A percentile compares a stretch with the other conserved stretches of the same genome.
Conservation (phyloP, 495 filamentous ascomycete genomes). For the Talaromyces ruber region DNA sequence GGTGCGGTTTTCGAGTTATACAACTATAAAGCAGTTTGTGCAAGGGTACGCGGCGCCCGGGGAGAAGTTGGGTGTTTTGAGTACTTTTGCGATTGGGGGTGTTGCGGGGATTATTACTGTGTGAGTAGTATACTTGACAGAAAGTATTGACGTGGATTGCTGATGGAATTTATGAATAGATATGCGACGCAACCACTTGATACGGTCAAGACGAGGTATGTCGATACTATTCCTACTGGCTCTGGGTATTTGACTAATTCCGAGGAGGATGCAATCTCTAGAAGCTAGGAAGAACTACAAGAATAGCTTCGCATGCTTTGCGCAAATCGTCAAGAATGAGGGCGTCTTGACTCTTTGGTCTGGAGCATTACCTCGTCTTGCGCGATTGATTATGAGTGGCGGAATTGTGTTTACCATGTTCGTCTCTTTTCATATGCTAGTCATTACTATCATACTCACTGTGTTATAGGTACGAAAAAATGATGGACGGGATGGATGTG, state of each 20-base stretch:
- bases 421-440: conserved; percentile 13
- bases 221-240: background rate
- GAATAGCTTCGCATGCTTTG: conserved; percentile 82
- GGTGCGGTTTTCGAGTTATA: conserved; percentile 83
- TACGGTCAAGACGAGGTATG: conserved; percentile 81
- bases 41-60: conserved; percentile 88
- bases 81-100: conserved; percentile 86
- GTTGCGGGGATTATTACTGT: conserved; percentile 90
- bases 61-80: conserved; percentile 84
- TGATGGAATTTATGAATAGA: conserved; percentile 18
- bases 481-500: conserved; percentile 76
- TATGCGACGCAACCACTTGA: conserved; percentile 82
- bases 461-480: conserved; percentile 76
- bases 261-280: conserved; percentile 82
- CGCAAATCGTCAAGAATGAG: conserved; percentile 79
- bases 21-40: conserved; percentile 79
- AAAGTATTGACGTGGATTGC: background rate
- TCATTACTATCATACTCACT: conserved; percentile 8
- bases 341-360: conserved; percentile 89
- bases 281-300: conserved; percentile 77
- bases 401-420: conserved; percentile 97
- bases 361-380: conserved; percentile 79
- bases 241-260: background rate
- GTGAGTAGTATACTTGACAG: conserved; percentile 38
- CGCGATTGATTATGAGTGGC: conserved; percentile 77